phyloP scores from a whole-genome alignment of 75 land plant species.

The Sequoiadendron giganteum region DNA sequence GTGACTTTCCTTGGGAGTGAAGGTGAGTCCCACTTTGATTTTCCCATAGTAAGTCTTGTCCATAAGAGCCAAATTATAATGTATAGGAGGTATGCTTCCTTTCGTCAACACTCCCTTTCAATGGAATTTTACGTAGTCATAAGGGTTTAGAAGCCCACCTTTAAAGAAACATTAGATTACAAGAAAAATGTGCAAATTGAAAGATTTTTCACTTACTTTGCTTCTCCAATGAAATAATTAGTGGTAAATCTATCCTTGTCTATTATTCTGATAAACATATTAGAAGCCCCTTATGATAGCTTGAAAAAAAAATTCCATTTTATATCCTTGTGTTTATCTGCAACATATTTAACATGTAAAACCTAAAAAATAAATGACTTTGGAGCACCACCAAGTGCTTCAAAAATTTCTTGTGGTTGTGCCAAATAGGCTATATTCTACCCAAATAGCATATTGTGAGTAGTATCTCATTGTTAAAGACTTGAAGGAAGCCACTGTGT shows the following conservation, averaged over 20 bases:
- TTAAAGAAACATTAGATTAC: background rate
- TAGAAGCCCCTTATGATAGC: slow-evolving; percentile 11
- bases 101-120: background rate
- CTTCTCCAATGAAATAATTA: slow-evolving; percentile 14
- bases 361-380: too few species aligned
- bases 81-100: background rate
- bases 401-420: too few species aligned
- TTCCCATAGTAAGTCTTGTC: background rate
- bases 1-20: too few species aligned
- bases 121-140: background rate
- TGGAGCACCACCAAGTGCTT: too few species aligned
- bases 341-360: background rate
- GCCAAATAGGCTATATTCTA: too few species aligned
- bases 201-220: background rate
- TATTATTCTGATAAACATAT: slow-evolving; percentile 15
- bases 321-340: slow-evolving; percentile 12
- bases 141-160: too few species aligned
- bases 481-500: too few species aligned
- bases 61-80: background rate
- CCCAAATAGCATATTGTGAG: too few species aligned
- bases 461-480: too few species aligned
- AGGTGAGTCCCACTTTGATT: too few species aligned
- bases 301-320: slow-evolving; percentile 19
- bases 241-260: slow-evolving; percentile 19
- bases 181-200: background rate